These are phyloP conservation scores for Ascochyta rabiei DNA, from an alignment of 2,329 filamentous ascomycete genomes.

Conservation along the genomic window DNA sequence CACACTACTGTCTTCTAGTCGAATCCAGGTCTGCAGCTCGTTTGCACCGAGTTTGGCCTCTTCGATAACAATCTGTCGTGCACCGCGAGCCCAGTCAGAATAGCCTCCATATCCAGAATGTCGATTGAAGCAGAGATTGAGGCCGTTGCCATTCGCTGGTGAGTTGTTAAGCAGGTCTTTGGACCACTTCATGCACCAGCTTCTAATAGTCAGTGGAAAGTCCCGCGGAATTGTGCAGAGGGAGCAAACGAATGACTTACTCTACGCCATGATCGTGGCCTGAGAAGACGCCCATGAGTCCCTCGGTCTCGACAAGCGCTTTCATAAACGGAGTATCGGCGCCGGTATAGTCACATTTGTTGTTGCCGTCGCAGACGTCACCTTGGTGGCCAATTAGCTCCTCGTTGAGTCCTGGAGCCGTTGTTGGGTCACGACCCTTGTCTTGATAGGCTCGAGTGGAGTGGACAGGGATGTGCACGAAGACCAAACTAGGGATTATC, in stretches of 20 bases:
- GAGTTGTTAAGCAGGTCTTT: constrained; percentile 35
- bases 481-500: constrained; percentile 58
- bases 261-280: constrained; percentile 66
- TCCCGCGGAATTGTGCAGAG: background rate
- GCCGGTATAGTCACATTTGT: constrained; percentile 45
- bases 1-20: constrained; percentile 62
- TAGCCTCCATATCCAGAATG: constrained; percentile 75
- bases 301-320: constrained; percentile 60
- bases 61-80: constrained; percentile 60
- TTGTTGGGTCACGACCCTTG: constrained; percentile 53
- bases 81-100: constrained; percentile 66
- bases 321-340: constrained; percentile 68
- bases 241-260: constrained; percentile 2
- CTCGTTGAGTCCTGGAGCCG: constrained; percentile 50
- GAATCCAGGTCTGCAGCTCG: constrained; percentile 65
- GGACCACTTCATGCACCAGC: constrained; percentile 51
- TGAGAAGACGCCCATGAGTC: constrained; percentile 59
- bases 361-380: constrained; percentile 21
- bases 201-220: background rate
- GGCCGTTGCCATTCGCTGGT: constrained; percentile 50
- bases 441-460: constrained; percentile 48
- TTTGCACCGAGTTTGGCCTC: constrained; percentile 49
- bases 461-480: constrained; percentile 59
- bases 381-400: constrained; percentile 34
- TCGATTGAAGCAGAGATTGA: constrained; percentile 64